Conservation (phyloP, 768 basidiomycete genomes). For the Psilocybe tampanensis region DNA sequence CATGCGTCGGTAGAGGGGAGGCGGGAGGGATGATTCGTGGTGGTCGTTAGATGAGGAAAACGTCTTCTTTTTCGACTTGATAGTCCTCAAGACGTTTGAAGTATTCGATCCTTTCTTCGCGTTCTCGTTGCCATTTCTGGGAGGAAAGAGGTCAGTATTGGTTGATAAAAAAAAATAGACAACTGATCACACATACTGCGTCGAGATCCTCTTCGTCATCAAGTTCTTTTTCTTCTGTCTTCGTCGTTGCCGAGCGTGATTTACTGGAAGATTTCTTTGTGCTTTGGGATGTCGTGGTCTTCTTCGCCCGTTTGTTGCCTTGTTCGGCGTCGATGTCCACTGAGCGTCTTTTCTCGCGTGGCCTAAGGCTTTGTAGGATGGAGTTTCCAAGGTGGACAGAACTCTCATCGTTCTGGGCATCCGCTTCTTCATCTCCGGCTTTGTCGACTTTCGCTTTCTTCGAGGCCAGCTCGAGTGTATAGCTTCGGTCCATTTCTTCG, state of each 20-base stretch:
- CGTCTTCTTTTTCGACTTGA: constrained; percentile 57
- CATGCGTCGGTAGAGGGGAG: background rate
- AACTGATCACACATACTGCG: constrained; percentile 17
- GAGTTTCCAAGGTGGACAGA: constrained; percentile 2
- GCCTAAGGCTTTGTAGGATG: constrained; percentile 18
- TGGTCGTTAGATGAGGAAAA: constrained; percentile 51
- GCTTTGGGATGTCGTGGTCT: constrained; percentile 7
- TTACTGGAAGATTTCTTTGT: constrained; percentile 16
- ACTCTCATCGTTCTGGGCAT: background rate
- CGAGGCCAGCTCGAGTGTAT: constrained; percentile 7
- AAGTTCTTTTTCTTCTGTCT: constrained; percentile 17
- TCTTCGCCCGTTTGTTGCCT: background rate
- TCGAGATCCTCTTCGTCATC: constrained; percentile 18
- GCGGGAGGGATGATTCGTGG: background rate
- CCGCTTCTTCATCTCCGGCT: background rate
- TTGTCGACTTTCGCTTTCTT: constrained; percentile 3
- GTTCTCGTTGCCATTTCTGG: constrained; percentile 45
- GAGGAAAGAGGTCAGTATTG: constrained; percentile 1
- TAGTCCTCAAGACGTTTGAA: constrained; percentile 55
- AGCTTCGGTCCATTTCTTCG: constrained; percentile 19
- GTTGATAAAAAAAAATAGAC: background rate
- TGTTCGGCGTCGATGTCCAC: constrained; percentile 4
- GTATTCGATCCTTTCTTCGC: constrained; percentile 54
- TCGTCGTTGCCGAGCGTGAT: constrained; percentile 8
- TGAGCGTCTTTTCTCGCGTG: constrained; percentile 11